phyloP scores from a whole-genome alignment of 2,329 filamentous ascomycete genomes.

The Cladosporium sp. region DNA sequence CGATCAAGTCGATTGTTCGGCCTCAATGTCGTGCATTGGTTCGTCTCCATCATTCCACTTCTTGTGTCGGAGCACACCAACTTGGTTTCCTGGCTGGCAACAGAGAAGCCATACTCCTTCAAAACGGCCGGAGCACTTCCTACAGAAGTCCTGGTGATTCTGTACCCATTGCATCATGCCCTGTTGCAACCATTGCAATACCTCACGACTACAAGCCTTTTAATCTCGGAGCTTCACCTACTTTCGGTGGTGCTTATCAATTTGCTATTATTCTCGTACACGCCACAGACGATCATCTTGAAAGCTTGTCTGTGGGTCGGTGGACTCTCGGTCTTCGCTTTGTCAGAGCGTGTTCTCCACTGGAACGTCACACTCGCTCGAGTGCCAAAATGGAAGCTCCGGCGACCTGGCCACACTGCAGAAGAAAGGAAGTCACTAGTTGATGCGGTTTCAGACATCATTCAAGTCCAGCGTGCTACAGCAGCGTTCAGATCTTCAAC shows the following conservation, averaged over 20 bases:
- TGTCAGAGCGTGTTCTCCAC: conserved; percentile 71
- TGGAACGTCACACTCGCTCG: conserved; percentile 86
- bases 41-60: conserved; percentile 71
- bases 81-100: conserved; percentile 37
- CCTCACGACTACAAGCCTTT: conserved; percentile 83
- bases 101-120: conserved; percentile 24
- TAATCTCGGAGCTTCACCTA: conserved; percentile 84
- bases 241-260: conserved; percentile 82
- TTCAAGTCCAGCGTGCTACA: conserved; percentile 36
- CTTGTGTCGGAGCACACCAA: conserved; percentile 49
- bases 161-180: conserved; percentile 83
- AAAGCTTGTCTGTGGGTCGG: conserved; percentile 55
- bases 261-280: conserved; percentile 72
- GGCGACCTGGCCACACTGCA: conserved; percentile 54
- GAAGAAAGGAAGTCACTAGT: conserved; percentile 48
- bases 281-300: conserved; percentile 53
- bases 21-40: conserved; percentile 75
- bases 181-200: conserved; percentile 73
- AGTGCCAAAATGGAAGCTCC: conserved; percentile 89
- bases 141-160: conserved; percentile 60
- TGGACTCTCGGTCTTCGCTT: conserved; percentile 73
- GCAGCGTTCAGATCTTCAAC: conserved; percentile 29
- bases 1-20: conserved; percentile 58
- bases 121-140: conserved; percentile 5
- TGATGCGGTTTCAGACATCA: conserved; percentile 42